Evolutionary conservation across 1,284 basidiomycete genomes (phyloP), one percentile per base, ranked within the genome.

Genomic region (Salmacisia buchloeana): DNA sequence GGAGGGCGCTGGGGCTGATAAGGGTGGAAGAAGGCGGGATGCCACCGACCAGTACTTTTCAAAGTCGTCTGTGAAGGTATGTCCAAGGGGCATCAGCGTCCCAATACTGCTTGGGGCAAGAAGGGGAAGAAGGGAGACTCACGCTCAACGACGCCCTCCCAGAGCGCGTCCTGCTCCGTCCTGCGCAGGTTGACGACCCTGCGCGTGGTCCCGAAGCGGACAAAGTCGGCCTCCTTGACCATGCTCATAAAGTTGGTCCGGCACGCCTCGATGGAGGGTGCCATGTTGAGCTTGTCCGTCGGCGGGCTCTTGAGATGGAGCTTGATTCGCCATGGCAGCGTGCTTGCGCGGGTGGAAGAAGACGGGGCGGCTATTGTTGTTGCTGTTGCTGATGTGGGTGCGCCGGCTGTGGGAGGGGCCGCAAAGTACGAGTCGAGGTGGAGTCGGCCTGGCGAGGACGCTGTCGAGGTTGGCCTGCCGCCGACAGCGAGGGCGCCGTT

Each of bases 31-130:
- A 3, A 97, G 85, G 76, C 94, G 93, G 10, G 88, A 86, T 1
- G 92, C 92, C 69, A 97, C 89, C 43, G 89, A 86, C 87, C 91
- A 93, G 76, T 91, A 96, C 67, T 92, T 87, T 70, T 97, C 93
- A 77, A 94, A 97, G 80, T 94, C 93, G 81, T 94, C 92, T 91
- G 70, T 23, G 45, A 12, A 23, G 52, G 15, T 60, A 2, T 25
- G 38, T 12, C 10, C 5, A 41, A 18, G 33, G 33, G 5, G 33
- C 6, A 5, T 31, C 18, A 25, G 23, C 58, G 18, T 33, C n/a
- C 13, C 12, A 1, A 10, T 33, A n/a, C 18, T 2, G 9, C 6
- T 46, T n/a, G 7, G n/a, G 10, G 25, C 56, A 36, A 12, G 56
- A 58, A 27, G 21, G 2, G 25, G 2, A 34, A 45, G 2, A 18